phyloP scores from a whole-genome alignment of 2,329 filamentous ascomycete species.

The Rutstroemia sp. region DNA sequence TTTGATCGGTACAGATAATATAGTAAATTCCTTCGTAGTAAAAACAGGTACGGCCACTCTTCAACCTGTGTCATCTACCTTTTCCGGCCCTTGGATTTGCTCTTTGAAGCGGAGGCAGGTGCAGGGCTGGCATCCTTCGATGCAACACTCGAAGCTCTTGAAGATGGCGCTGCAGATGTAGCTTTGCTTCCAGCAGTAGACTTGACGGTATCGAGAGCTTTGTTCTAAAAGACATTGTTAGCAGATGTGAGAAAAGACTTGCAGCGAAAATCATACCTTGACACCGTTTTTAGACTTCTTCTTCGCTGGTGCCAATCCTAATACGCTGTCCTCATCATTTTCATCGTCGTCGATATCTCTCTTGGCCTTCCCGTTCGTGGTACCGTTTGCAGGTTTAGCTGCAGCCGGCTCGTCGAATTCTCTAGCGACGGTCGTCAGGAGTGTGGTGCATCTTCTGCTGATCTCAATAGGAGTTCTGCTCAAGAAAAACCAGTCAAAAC shows the following conservation, averaged over 20 bases:
- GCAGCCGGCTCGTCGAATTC: slow-evolving; percentile 71
- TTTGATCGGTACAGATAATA: background rate
- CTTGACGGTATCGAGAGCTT: slow-evolving; percentile 85
- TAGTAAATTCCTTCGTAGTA: slow-evolving; percentile 1
- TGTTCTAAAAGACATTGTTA: slow-evolving; percentile 57
- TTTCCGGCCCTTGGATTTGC: slow-evolving; percentile 46
- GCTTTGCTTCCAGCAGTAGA: slow-evolving; percentile 60
- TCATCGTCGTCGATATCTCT: slow-evolving; percentile 73
- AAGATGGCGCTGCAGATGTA: slow-evolving; percentile 67
- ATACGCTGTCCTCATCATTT: slow-evolving; percentile 73
- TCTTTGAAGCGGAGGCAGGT: slow-evolving; percentile 28
- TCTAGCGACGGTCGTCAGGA: slow-evolving; percentile 88
- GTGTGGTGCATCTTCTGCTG: slow-evolving; percentile 82
- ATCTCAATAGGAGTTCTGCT: slow-evolving; percentile 91
- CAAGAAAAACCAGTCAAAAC: slow-evolving; percentile 99
- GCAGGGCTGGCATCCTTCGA: slow-evolving; percentile 58
- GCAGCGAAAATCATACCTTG: slow-evolving; percentile 42
- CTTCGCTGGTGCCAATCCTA: slow-evolving; percentile 78
- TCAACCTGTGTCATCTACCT: slow-evolving; percentile 29
- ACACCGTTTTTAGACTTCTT: slow-evolving; percentile 89
- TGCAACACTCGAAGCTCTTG: slow-evolving; percentile 75
- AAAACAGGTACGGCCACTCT: background rate
- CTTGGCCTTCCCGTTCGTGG: slow-evolving; percentile 61
- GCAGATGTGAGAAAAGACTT: background rate
- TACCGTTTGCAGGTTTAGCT: slow-evolving; percentile 42